These are phyloP conservation scores for Capsella bursapastoris DNA, from an alignment of 345 rosid species.

Conservation along the genomic window DNA sequence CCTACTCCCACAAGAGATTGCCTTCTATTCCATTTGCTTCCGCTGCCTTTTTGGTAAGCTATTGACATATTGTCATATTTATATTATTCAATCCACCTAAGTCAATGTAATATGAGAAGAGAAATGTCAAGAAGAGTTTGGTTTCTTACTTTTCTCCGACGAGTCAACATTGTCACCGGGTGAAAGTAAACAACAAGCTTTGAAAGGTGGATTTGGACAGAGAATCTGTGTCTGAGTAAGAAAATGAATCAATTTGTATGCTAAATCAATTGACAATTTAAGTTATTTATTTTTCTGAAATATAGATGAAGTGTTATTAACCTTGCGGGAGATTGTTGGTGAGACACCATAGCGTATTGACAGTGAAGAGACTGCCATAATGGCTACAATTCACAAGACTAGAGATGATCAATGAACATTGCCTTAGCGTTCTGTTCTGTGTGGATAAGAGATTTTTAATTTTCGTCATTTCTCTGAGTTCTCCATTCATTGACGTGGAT, in stretches of 20 bases:
- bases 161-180: slow-evolving; percentile 29
- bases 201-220: slow-evolving; percentile 45
- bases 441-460: slow-evolving; percentile 21
- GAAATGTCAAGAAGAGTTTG: slow-evolving; percentile 16
- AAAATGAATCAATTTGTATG: slow-evolving; percentile 11
- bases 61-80: not conserved
- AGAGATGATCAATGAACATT: slow-evolving; percentile 1
- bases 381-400: slow-evolving; percentile 25
- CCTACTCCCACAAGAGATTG: slow-evolving; percentile 67
- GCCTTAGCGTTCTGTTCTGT: slow-evolving; percentile 20
- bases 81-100: not conserved
- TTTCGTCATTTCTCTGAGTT: not conserved
- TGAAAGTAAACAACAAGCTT: slow-evolving; percentile 37
- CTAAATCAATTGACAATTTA: not conserved
- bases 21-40: slow-evolving; percentile 66
- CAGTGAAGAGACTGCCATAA: slow-evolving; percentile 63
- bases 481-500: slow-evolving; percentile 5
- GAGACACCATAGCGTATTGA: slow-evolving; percentile 55
- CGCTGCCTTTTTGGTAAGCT: slow-evolving; percentile 17
- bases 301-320: slow-evolving; percentile 15
- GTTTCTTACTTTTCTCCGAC: slow-evolving; percentile 52
- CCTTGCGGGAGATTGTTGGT: slow-evolving; percentile 54
- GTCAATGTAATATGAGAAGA: slow-evolving; percentile 11
- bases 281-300: not conserved
- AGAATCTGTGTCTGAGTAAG: slow-evolving; percentile 47